Conservation (phyloP, 208 protist genomes). For the Crithidia mellificae region DNA sequence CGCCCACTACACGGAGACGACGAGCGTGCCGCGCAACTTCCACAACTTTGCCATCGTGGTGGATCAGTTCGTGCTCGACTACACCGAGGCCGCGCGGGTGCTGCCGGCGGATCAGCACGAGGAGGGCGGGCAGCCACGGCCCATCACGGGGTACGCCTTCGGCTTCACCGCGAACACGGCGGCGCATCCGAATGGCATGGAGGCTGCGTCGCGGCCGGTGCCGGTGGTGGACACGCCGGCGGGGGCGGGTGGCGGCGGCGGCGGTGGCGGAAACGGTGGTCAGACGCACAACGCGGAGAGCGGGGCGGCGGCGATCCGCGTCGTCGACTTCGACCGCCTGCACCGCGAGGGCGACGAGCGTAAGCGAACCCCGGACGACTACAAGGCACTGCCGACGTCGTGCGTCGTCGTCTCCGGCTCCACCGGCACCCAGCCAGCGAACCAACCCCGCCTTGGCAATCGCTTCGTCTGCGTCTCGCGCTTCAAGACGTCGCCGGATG, state of each 20-base stretch:
- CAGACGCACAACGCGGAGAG: background rate
- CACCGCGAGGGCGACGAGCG: slow-evolving; percentile 48
- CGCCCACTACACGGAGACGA: slow-evolving; percentile 36
- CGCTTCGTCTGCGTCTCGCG: slow-evolving; percentile 58
- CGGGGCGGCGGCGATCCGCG: slow-evolving; percentile 12
- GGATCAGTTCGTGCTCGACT: slow-evolving; percentile 61
- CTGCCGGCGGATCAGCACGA: slow-evolving; percentile 21
- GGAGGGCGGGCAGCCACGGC: slow-evolving; percentile 8
- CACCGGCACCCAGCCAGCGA: slow-evolving; percentile 31
- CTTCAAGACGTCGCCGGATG: slow-evolving; percentile 66
- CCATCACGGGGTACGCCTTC: slow-evolving; percentile 52
- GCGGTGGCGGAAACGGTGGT: background rate
- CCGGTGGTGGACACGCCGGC: slow-evolving; percentile 4
- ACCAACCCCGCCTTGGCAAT: slow-evolving; percentile 46
- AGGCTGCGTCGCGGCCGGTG: slow-evolving; percentile 15
- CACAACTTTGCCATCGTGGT: slow-evolving; percentile 52
- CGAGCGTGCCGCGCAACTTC: slow-evolving; percentile 40
- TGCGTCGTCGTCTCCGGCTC: slow-evolving; percentile 55
- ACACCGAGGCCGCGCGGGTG: slow-evolving; percentile 33
- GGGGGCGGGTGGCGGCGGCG: background rate
- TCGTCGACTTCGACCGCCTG: slow-evolving; percentile 56
- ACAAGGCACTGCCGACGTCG: slow-evolving; percentile 49
- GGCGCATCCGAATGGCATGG: slow-evolving; percentile 5
- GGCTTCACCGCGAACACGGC: slow-evolving; percentile 61
- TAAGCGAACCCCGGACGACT: slow-evolving; percentile 45